Evolutionary conservation across 495 filamentous ascomycete species (phyloP).

Genomic region (Penicillium flavigenum): DNA sequence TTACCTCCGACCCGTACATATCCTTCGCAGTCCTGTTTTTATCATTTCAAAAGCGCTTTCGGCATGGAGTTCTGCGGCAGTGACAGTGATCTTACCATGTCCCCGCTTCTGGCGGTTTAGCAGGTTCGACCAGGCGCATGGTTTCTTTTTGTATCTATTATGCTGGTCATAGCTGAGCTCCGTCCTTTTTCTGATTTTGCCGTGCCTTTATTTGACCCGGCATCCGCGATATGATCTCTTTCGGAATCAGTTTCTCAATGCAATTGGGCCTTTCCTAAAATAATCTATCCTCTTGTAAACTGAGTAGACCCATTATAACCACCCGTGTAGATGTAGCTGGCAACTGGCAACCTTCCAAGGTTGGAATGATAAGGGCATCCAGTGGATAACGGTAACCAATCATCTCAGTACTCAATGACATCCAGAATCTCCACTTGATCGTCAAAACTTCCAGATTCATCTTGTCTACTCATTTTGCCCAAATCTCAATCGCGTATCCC

Average conservation of each 20-base stretch:
- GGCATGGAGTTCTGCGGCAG: conserved; percentile 22
- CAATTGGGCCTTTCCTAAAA: background rate
- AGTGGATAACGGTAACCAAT: conserved; percentile 24
- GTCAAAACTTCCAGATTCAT: conserved; percentile 10
- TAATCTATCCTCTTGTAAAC: background rate
- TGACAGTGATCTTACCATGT: conserved; percentile 1
- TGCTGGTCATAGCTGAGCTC: conserved; percentile 26
- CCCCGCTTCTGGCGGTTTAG: conserved; percentile 5
- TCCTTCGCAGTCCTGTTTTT: conserved; percentile 1
- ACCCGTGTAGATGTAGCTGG: background rate
- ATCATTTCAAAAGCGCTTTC: conserved; percentile 19
- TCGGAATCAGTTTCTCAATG: background rate
- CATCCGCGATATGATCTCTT: background rate
- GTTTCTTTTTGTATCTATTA: conserved; percentile 19
- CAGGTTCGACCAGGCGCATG: conserved; percentile 15
- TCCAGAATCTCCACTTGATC: conserved; percentile 16
- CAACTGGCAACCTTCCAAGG: background rate
- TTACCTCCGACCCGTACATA: conserved; percentile 23
- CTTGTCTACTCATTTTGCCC: background rate
- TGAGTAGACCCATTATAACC: background rate
- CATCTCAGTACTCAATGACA: conserved; percentile 19
- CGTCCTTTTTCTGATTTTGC: conserved; percentile 6
- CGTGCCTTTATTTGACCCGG: background rate
- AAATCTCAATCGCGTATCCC: background rate
- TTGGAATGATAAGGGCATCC: background rate